These are phyloP conservation scores for Eruca vesicaria DNA, from an alignment of 441 rosid species.

Conservation along the genomic window DNA sequence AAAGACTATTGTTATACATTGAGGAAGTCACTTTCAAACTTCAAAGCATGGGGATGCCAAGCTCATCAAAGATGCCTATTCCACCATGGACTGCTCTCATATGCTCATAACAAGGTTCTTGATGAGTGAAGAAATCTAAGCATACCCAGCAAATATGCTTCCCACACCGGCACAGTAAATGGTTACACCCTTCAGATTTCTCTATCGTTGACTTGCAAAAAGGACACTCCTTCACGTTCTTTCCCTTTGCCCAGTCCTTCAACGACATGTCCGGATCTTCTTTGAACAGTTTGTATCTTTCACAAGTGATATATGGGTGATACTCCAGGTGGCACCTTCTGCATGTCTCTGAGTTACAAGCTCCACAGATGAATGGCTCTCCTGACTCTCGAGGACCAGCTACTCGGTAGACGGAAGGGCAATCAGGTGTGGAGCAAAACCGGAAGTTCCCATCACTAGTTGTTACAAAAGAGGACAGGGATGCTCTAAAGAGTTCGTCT, in stretches of 20 bases:
- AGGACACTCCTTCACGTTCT: slow-evolving; percentile 73
- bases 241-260: slow-evolving; percentile 76
- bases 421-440: slow-evolving; percentile 94
- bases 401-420: slow-evolving; percentile 76
- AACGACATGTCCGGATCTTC: slow-evolving; percentile 81
- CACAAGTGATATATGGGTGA: slow-evolving; percentile 75
- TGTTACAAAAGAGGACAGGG: slow-evolving; percentile 61
- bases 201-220: slow-evolving; percentile 66
- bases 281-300: slow-evolving; percentile 63
- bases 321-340: slow-evolving; percentile 78
- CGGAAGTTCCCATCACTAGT: slow-evolving; percentile 62
- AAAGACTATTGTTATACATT: slow-evolving; percentile 8
- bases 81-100: slow-evolving; percentile 32
- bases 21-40: not conserved
- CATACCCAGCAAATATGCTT: slow-evolving; percentile 89
- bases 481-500: slow-evolving; percentile 82
- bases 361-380: slow-evolving; percentile 74
- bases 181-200: slow-evolving; percentile 90
- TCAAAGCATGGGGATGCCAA: slow-evolving; percentile 1
- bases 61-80: slow-evolving; percentile 12
- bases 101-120: slow-evolving; percentile 71
- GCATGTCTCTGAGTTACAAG: slow-evolving; percentile 79
- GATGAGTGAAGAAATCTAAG: slow-evolving; percentile 39
- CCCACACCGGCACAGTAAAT: slow-evolving; percentile 76
- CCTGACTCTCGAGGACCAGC: slow-evolving; percentile 39